Evolutionary conservation across 1,139 yeast genomes (phyloP).

Genomic region (Wickerhamomyces sp.): DNA sequence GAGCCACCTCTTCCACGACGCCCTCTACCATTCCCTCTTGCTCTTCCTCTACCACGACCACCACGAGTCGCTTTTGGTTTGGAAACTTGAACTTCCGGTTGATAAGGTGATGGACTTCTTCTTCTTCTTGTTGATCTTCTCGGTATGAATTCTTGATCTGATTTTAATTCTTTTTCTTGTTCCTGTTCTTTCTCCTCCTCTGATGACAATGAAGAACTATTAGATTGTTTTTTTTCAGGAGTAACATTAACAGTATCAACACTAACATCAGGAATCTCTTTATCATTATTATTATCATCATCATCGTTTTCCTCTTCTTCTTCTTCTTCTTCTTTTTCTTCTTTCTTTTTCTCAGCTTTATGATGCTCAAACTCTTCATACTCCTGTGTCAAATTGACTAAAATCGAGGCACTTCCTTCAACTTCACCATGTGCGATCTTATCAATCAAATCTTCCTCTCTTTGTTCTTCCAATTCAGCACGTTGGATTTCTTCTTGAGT

Average conservation of each 20-base stretch:
- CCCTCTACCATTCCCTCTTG: not conserved
- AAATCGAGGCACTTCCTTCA: no score
- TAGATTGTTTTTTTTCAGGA: no score
- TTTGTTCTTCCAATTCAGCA: constrained; percentile 12
- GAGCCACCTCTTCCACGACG: not conserved
- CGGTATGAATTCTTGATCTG: constrained; percentile 2
- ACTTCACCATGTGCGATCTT: constrained; percentile 13
- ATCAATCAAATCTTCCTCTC: constrained; percentile 13
- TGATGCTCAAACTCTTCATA: no score
- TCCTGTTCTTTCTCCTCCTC: not conserved
- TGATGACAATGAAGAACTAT: no score
- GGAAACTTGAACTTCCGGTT: not conserved
- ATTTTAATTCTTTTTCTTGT: constrained; percentile 3
- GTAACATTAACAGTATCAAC: no score
- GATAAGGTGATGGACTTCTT: not conserved
- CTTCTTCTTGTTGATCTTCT: not conserved
- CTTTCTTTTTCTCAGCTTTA: constrained; percentile 1
- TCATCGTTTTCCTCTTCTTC: constrained; percentile 1
- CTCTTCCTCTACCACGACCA: constrained; percentile 1
- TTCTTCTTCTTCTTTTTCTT: constrained; percentile 1
- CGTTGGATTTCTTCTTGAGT: constrained; percentile 14
- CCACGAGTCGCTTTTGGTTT: not conserved
- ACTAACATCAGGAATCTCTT: not conserved
- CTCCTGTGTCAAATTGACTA: no score
- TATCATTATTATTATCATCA: constrained; percentile 1